These are phyloP conservation scores for Oryza meridionalis DNA, from an alignment of 176 grass and related monocot species.

Conservation along the genomic window DNA sequence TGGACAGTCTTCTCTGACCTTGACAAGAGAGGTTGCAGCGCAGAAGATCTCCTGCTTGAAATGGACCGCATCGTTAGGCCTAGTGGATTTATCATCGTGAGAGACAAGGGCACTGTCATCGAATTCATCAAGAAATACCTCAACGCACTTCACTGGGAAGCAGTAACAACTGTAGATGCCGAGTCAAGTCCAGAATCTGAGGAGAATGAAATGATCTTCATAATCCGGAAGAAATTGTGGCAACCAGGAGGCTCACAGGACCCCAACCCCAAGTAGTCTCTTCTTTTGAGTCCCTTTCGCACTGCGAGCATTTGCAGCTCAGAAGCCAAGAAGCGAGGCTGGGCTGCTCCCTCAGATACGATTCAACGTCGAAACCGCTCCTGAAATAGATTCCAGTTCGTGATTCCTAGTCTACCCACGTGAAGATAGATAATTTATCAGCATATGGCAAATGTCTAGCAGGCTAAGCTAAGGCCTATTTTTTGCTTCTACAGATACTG, in stretches of 20 bases:
- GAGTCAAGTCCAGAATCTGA: conserved; percentile 73
- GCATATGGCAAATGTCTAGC: conserved; percentile 42
- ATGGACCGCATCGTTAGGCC: conserved; percentile 92
- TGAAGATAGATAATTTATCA: conserved; percentile 55
- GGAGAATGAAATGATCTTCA: conserved; percentile 71
- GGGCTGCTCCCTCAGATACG: conserved; percentile 39
- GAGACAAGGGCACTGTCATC: conserved; percentile 72
- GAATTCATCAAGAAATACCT: conserved; percentile 89
- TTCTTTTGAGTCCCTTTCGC: conserved; percentile 30
- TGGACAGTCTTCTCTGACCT: conserved; percentile 96
- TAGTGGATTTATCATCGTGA: conserved; percentile 81
- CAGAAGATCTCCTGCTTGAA: conserved; percentile 93
- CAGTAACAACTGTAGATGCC: conserved; percentile 60
- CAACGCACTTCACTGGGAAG: conserved; percentile 76
- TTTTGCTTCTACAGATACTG: conserved; percentile 43
- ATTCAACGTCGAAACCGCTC: conserved; percentile 13
- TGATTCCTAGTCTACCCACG: conserved; percentile 32
- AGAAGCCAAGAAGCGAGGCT: conserved; percentile 46
- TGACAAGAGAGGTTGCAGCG: conserved; percentile 91
- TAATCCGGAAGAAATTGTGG: conserved; percentile 89
- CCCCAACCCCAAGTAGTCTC: conserved; percentile 54
- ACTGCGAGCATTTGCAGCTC: conserved; percentile 39
- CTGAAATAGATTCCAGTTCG: conserved; percentile 35
- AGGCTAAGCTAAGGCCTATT: conserved; percentile 44
- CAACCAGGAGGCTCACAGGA: conserved; percentile 46